Conservation (phyloP, 352 stramenopile genomes). For the Pythium myriotylum region DNA sequence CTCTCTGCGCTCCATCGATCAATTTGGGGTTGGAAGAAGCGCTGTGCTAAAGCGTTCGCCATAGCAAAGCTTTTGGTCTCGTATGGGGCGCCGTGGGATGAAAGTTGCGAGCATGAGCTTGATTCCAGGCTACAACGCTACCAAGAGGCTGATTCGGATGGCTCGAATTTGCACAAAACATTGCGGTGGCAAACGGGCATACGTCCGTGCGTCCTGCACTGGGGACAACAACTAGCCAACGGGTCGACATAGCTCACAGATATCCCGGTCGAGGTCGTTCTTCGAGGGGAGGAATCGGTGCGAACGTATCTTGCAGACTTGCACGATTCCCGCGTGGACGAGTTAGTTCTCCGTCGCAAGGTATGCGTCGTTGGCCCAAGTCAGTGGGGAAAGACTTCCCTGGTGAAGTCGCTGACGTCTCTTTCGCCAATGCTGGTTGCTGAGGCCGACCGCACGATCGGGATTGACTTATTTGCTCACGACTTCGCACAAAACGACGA, state of each 20-base stretch:
- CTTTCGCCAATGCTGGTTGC: conserved; percentile 11
- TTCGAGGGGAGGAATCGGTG: conserved; percentile 12
- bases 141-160: neutral
- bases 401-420: conserved; percentile 34
- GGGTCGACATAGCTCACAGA: neutral
- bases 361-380: conserved; percentile 36
- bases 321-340: neutral
- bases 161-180: neutral
- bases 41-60: neutral
- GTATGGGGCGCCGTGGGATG: conserved; percentile 7
- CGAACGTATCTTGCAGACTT: conserved; percentile 17
- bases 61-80: neutral
- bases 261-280: conserved; percentile 27
- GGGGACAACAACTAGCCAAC: neutral
- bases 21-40: conserved; percentile 1
- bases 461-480: conserved; percentile 32
- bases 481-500: conserved; percentile 10
- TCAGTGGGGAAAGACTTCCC: conserved; percentile 36
- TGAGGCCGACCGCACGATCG: conserved; percentile 28
- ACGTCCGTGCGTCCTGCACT: neutral
- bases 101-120: conserved; percentile 1
- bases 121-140: neutral
- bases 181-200: conserved; percentile 4
- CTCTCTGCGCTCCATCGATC: conserved; percentile 7
- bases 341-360: conserved; percentile 28